Evolutionary conservation across 345 rosid species (phyloP), one percentile per base, ranked within the genome.

Genomic region (Populus euphratica): DNA sequence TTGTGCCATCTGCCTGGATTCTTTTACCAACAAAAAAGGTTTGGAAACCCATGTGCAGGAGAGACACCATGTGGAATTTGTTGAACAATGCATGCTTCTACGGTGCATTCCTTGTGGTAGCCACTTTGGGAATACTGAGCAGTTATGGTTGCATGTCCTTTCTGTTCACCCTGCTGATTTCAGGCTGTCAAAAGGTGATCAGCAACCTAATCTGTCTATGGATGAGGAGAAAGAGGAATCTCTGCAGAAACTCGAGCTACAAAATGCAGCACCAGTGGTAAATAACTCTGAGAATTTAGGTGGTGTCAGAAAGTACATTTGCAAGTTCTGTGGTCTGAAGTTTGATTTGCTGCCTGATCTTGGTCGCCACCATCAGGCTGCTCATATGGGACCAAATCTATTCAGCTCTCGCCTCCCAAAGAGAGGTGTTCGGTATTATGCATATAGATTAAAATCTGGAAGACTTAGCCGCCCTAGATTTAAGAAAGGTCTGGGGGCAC

Each of bases 331-430:
- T 68, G 97, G 98, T 73, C 71, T 90, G 85, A 92, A 90, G 81
- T 96, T 96, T 79, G 94, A 94, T 80, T 89, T 96, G 79, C 88
- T 96, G 18, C 98, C 98, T 56, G 99, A 96, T 90, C 97, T 93
- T 56, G 99, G 99, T 38, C 94, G 98, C 67, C 99, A 96, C 86
- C 98, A 96, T 88, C 99, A 96, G 86, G 98, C 98, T 41, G 97
- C 94, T 78, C 99, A 96, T 83, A 92, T 91, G 98, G 98, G 85
- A 66, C 85, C 91, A 11, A 85, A 83, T 79, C 77, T 84, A 71
- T 85, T 83, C 62, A 87, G 83, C 78, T 84, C 96, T 78, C 91
- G 87, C 16, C 91, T 86, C 43, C 84, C 85, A 33, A 94, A 89
- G 91, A 90, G 82, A 83, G 96, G 97, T 9, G 73, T 90, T 75